Evolutionary conservation across 371 early-diverging fungal species (phyloP).

Genomic region (Entomophthora muscae): DNA sequence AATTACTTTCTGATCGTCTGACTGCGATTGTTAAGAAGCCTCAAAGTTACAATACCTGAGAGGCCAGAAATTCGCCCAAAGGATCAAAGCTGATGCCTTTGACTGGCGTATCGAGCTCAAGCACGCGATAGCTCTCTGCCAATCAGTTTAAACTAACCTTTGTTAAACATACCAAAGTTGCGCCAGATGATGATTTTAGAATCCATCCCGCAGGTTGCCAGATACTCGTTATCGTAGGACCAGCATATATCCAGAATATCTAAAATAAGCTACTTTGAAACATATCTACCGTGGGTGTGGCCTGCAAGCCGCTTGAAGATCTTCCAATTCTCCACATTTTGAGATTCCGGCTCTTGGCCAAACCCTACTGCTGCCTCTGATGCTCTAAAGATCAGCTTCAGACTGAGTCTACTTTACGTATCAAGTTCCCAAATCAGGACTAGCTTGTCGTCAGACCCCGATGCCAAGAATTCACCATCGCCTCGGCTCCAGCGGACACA

Average conservation of each 20-base stretch:
- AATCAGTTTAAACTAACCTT: too few species aligned
- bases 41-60: slow-evolving; percentile 38
- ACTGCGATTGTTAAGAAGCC: slow-evolving; percentile 23
- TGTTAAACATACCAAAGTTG: slow-evolving; percentile 58
- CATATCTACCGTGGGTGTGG: slow-evolving; percentile 62
- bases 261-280: slow-evolving; percentile 10
- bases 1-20: slow-evolving; percentile 78
- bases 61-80: slow-evolving; percentile 76
- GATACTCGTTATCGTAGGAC: slow-evolving; percentile 69
- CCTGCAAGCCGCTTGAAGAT: slow-evolving; percentile 35
- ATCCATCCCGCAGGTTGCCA: slow-evolving; percentile 88
- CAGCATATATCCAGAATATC: slow-evolving; percentile 89
- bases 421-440: slow-evolving; percentile 84
- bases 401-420: not conserved
- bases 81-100: slow-evolving; percentile 97
- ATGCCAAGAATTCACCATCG: slow-evolving; percentile 62
- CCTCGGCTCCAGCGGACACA: slow-evolving; percentile 74
- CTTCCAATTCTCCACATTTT: slow-evolving; percentile 9
- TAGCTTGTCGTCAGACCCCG: slow-evolving; percentile 75
- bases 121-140: slow-evolving; percentile 42
- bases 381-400: not conserved
- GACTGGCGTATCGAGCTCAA: slow-evolving; percentile 73
- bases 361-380: not conserved
- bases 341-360: not conserved
- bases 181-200: slow-evolving; percentile 72